Conservation (phyloP, 305 asterid species). For the Andrographis paniculata region DNA sequence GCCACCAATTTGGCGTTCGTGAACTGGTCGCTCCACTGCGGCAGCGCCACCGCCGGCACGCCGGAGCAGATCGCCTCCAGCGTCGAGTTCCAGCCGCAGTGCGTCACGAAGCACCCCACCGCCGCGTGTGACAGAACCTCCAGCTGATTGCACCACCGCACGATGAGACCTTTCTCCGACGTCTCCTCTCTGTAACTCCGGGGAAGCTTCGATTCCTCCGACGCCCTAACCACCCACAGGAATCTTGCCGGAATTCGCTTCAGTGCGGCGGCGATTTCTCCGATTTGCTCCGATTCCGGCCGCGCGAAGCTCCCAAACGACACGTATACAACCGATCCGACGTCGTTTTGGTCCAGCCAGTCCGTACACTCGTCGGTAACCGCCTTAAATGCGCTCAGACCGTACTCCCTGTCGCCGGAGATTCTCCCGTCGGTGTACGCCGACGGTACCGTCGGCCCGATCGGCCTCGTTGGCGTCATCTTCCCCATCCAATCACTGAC, state of each 20-base stretch:
- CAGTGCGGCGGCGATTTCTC: conserved; percentile 17
- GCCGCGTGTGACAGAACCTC: conserved; percentile 17
- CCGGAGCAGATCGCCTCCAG: conserved; percentile 20
- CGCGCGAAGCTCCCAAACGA: conserved; percentile 24
- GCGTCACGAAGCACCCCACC: conserved; percentile 17
- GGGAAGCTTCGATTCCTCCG: conserved; percentile 20
- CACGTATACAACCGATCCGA: conserved; percentile 17
- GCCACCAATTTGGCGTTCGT: conserved; percentile 21
- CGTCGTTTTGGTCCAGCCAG: conserved; percentile 11
- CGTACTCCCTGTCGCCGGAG: conserved; percentile 16
- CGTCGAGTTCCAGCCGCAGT: conserved; percentile 13
- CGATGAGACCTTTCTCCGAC: conserved; percentile 14
- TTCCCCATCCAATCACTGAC: conserved; percentile 17
- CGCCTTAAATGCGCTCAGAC: conserved; percentile 15
- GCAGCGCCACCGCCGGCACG: conserved; percentile 20
- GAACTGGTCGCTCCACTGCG: conserved; percentile 21
- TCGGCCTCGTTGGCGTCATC: conserved; percentile 9
- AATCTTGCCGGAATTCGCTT: conserved; percentile 2
- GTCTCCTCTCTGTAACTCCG: conserved; percentile 1
- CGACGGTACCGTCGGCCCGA: conserved; percentile 23
- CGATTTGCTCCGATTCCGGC: conserved; percentile 11
- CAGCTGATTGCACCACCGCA: conserved; percentile 23
- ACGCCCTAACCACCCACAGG: conserved; percentile 24
- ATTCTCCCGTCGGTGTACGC: conserved; percentile 18
- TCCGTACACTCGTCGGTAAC: conserved; percentile 11